These are phyloP conservation scores for Mortierella sp. DNA, from an alignment of 371 early-diverging fungal species.

Conservation along the genomic window DNA sequence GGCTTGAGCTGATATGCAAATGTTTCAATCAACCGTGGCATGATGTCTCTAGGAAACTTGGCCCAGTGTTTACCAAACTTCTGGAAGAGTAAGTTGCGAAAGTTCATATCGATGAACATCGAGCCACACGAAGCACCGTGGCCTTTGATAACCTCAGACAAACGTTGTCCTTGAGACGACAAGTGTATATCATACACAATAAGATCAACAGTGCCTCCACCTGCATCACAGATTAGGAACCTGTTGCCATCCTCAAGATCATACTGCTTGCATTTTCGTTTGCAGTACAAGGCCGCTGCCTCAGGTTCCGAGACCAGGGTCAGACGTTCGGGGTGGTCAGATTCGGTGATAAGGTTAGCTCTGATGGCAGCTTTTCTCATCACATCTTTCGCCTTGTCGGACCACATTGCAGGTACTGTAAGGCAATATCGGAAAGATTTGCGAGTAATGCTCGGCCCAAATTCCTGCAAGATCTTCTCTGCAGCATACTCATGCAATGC, in stretches of 20 bases:
- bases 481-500: slow-evolving; percentile 61
- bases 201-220: slow-evolving; percentile 73
- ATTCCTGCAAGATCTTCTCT: slow-evolving; percentile 52
- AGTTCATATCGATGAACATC: slow-evolving; percentile 67
- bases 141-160: slow-evolving; percentile 67
- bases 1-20: slow-evolving; percentile 68
- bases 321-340: slow-evolving; percentile 61
- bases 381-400: slow-evolving; percentile 63
- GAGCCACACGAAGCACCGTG: slow-evolving; percentile 70
- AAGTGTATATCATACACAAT: slow-evolving; percentile 55
- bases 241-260: slow-evolving; percentile 59
- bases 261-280: slow-evolving; percentile 64
- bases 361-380: slow-evolving; percentile 64
- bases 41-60: slow-evolving; percentile 61
- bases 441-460: slow-evolving; percentile 52
- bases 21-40: slow-evolving; percentile 64
- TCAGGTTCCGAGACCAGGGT: slow-evolving; percentile 65
- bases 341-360: slow-evolving; percentile 57
- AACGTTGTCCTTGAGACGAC: slow-evolving; percentile 26
- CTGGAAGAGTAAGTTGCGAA: slow-evolving; percentile 63
- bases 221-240: slow-evolving; percentile 68
- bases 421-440: slow-evolving; percentile 62
- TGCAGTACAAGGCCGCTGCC: slow-evolving; percentile 67
- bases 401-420: slow-evolving; percentile 68
- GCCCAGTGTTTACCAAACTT: slow-evolving; percentile 60